Evolutionary conservation across 2,329 filamentous ascomycete genomes (phyloP).

Genomic region (Xylaria hypoxylon): DNA sequence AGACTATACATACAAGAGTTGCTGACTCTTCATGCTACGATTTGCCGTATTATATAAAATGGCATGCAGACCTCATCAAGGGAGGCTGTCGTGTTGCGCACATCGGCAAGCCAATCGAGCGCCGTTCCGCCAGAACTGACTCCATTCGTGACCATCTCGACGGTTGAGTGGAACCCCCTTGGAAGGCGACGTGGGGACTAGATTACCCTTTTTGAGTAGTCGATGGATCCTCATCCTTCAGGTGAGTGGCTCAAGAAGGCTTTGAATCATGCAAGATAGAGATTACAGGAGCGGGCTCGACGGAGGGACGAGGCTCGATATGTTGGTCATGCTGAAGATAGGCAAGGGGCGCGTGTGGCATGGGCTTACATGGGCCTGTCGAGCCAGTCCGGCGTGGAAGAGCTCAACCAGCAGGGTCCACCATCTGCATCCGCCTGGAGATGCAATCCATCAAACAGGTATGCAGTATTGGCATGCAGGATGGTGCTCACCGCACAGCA

Average conservation of each 20-base stretch:
- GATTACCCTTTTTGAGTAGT: conserved; percentile 29
- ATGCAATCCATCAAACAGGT: conserved; percentile 11
- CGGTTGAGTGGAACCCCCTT: conserved; percentile 29
- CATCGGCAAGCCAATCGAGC: conserved; percentile 32
- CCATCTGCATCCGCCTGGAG: conserved; percentile 18
- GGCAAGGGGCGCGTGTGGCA: conserved; percentile 9
- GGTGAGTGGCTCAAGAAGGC: conserved; percentile 30
- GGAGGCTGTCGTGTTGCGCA: conserved; percentile 35
- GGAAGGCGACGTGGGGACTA: conserved; percentile 24
- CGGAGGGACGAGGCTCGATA: conserved; percentile 33
- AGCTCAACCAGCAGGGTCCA: conserved; percentile 21
- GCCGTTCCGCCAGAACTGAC: conserved; percentile 35
- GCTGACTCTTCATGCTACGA: conserved; percentile 24
- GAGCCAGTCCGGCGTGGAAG: conserved; percentile 11
- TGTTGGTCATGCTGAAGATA: conserved; percentile 27
- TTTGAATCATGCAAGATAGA: conserved; percentile 39
- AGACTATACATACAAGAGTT: conserved; percentile 3
- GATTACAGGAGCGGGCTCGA: conserved; percentile 30
- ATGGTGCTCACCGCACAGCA: conserved; percentile 33
- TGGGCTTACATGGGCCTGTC: conserved; percentile 7
- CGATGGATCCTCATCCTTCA: conserved; percentile 9
- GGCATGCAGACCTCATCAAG: conserved; percentile 15
- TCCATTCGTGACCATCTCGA: conserved; percentile 33
- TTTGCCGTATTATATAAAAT: conserved; percentile 19
- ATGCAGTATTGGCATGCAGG: conserved; percentile 32